Conservation (phyloP, 2,329 filamentous ascomycete genomes). For the Curvularia spicifera region DNA sequence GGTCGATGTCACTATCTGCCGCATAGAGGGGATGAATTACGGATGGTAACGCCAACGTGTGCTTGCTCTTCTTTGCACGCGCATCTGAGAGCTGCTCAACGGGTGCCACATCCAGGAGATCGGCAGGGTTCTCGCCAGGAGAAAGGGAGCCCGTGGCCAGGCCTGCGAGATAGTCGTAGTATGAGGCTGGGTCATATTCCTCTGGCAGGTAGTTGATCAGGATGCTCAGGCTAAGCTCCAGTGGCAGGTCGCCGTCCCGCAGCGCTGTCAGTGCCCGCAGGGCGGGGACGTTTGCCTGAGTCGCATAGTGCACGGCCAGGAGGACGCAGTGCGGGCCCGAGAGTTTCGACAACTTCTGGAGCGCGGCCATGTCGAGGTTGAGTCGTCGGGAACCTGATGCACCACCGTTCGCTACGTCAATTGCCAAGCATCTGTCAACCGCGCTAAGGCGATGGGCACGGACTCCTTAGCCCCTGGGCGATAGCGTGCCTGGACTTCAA, state of each 20-base stretch:
- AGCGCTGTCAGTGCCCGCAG: conserved; percentile 66
- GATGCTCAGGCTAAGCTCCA: conserved; percentile 72
- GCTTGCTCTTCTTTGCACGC: conserved; percentile 67
- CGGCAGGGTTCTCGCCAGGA: conserved; percentile 44
- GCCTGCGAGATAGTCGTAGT: conserved; percentile 66
- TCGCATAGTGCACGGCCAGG: conserved; percentile 73
- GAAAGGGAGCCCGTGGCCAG: conserved; percentile 60
- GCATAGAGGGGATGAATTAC: conserved; percentile 60
- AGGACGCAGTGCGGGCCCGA: conserved; percentile 73
- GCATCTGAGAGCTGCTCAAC: conserved; percentile 67
- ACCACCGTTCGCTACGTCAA: conserved; percentile 29
- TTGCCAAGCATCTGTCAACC: conserved; percentile 20
- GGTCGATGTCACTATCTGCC: conserved; percentile 59
- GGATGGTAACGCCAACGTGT: conserved; percentile 68
- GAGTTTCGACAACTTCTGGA: conserved; percentile 51
- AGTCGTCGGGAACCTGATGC: neutral
- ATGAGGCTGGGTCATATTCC: conserved; percentile 66
- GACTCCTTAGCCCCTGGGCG: conserved; percentile 12
- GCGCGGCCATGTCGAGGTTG: conserved; percentile 30
- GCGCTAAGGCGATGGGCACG: neutral
- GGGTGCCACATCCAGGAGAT: conserved; percentile 60
- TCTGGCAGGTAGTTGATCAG: conserved; percentile 80
- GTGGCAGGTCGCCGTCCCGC: conserved; percentile 64
- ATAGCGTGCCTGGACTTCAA: conserved; percentile 14
- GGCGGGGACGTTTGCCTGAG: conserved; percentile 67